These are phyloP conservation scores for Paradendryphiella salina DNA, from an alignment of 2,329 filamentous ascomycete species.

Conservation along the genomic window DNA sequence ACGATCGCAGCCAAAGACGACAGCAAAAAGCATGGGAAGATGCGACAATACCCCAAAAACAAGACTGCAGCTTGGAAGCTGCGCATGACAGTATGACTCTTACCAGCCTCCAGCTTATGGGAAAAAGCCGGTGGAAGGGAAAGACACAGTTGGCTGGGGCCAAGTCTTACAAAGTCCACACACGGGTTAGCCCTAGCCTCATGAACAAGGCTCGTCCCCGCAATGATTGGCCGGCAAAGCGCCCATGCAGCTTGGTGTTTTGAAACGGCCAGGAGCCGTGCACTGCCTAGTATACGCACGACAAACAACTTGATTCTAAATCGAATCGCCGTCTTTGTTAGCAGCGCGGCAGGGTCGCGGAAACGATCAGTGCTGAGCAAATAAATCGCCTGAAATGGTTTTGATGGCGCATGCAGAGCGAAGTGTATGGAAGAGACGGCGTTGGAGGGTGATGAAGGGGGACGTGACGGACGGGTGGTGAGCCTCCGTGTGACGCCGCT, in stretches of 20 bases:
- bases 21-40: not conserved
- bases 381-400: not conserved
- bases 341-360: not conserved
- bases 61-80: too few relatives aligned
- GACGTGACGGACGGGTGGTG: not conserved
- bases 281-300: conserved; percentile 10
- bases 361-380: not conserved
- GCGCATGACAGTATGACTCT: not conserved
- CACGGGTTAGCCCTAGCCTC: conserved; percentile 10
- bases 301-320: conserved; percentile 18
- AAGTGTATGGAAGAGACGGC: not conserved
- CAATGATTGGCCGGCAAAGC: conserved; percentile 23
- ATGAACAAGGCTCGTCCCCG: conserved; percentile 13
- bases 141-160: conserved; percentile 8
- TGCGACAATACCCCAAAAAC: not conserved
- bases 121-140: conserved; percentile 1
- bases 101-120: not conserved
- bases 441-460: conserved; percentile 1
- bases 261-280: conserved; percentile 21
- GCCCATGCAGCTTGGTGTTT: conserved; percentile 25
- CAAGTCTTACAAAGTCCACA: conserved; percentile 10
- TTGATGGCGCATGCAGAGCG: not conserved
- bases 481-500: conserved; percentile 15
- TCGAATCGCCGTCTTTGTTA: conserved; percentile 2
- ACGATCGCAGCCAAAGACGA: not conserved